Evolutionary conservation across 352 stramenopile genomes (phyloP).

Genomic region (Halophytophthora polymorphica): DNA sequence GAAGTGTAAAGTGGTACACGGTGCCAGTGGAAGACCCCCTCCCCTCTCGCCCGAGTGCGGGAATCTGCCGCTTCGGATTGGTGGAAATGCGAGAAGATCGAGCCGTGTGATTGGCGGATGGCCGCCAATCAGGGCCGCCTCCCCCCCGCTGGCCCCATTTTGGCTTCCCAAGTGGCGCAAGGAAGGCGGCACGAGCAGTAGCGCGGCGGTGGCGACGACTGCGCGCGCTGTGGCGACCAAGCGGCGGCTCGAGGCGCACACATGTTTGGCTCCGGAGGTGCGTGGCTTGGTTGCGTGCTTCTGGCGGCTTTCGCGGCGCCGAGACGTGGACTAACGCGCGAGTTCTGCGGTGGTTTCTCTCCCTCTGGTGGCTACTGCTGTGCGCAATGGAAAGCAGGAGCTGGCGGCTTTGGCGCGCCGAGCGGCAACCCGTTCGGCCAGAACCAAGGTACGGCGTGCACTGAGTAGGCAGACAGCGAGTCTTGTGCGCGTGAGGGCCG

Average conservation of each 20-base stretch:
- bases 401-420: constrained; percentile 18
- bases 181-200: background rate
- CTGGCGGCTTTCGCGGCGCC: constrained; percentile 2
- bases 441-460: constrained; percentile 32
- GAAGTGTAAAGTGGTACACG: constrained; percentile 1
- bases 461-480: constrained; percentile 5
- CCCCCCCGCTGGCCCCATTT: too few relatives aligned
- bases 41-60: background rate
- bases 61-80: too few relatives aligned
- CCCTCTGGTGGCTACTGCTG: constrained; percentile 1
- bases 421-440: constrained; percentile 35
- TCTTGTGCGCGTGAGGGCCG: constrained; percentile 5
- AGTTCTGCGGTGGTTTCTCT: constrained; percentile 2
- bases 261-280: constrained; percentile 41
- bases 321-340: background rate
- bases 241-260: too few relatives aligned
- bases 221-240: too few relatives aligned
- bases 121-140: background rate
- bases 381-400: constrained; percentile 8
- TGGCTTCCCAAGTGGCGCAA: too few relatives aligned
- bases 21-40: constrained; percentile 1
- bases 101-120: too few relatives aligned
- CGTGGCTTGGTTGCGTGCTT: constrained; percentile 6
- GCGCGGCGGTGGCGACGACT: background rate
- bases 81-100: too few relatives aligned